A percentile compares a stretch with the other conserved stretches of the same genome.
phyloP scores from a whole-genome alignment of 441 rosid species.

The Jatropha podagrica region DNA sequence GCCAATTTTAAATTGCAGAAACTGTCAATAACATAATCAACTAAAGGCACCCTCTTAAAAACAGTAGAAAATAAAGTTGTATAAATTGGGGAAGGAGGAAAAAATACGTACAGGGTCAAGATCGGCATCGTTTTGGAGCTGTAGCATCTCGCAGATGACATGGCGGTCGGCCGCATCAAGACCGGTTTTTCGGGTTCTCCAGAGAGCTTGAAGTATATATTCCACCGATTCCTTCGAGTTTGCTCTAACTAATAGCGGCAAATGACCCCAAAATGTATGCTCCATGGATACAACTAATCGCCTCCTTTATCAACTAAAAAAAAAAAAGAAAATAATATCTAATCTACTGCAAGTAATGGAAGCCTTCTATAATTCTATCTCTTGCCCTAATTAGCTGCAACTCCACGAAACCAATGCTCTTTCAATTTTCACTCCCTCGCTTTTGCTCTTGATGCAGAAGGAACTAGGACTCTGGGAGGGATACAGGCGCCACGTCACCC shows the following conservation, averaged over 20 bases:
- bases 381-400: not conserved
- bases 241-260: slow-evolving; percentile 51
- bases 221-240: slow-evolving; percentile 67
- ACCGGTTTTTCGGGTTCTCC: slow-evolving; percentile 60
- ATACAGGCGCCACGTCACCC: too few relatives aligned
- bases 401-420: not conserved
- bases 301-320: not conserved
- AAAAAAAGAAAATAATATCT: not conserved
- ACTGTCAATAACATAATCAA: not conserved
- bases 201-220: slow-evolving; percentile 59
- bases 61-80: not conserved
- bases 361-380: not conserved
- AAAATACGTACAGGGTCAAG: slow-evolving; percentile 56
- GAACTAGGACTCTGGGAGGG: too few relatives aligned
- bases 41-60: not conserved
- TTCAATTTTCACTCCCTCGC: not conserved
- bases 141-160: slow-evolving; percentile 51
- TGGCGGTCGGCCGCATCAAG: slow-evolving; percentile 53
- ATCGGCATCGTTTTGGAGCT: slow-evolving; percentile 52
- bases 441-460: not conserved
- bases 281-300: slow-evolving; percentile 31
- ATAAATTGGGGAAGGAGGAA: not conserved
- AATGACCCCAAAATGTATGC: slow-evolving; percentile 52
- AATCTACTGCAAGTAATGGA: not conserved
- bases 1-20: not conserved